These are phyloP conservation scores for Medicago truncatula DNA, from an alignment of 306 rosid genomes.

Conservation along the genomic window MtrunA17r5.0-ANR NC_053048.1:37806001-37806500, in stretches of 20 bases:
- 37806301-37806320: neutral
- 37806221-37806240: neutral
- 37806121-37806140: too few relatives aligned
- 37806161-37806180: neutral
- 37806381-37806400: constrained; percentile 26
- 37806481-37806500: too few relatives aligned
- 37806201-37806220: neutral
- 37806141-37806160: too few relatives aligned
- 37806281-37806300: neutral
- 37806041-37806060: too few relatives aligned
- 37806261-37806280: neutral
- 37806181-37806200: neutral
- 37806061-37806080: too few relatives aligned
- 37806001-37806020: too few relatives aligned
- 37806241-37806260: neutral
- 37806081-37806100: too few relatives aligned
- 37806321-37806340: constrained; percentile 10
- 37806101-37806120: too few relatives aligned
- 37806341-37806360: neutral
- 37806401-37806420: too few relatives aligned
- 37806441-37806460: neutral
- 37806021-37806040: too few relatives aligned
- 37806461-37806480: too few relatives aligned
- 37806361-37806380: constrained; percentile 21
- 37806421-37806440: neutral